Evolutionary conservation across 2,329 filamentous ascomycete genomes (phyloP).

Genomic region (Sordariomycetes sp.): DNA sequence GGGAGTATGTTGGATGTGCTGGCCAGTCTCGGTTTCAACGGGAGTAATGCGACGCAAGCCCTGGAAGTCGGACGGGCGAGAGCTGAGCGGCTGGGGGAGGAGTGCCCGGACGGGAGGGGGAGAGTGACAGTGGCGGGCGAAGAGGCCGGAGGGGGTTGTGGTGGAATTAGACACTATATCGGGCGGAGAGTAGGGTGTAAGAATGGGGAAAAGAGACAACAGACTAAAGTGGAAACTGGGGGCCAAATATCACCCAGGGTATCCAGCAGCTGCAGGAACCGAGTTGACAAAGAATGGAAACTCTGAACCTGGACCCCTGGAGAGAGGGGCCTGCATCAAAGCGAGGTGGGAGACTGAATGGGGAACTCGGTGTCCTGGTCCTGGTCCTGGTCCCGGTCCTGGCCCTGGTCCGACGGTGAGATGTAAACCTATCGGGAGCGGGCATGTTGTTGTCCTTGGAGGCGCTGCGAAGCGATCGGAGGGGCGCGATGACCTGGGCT

Average conservation of each 20-base stretch:
- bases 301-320: background rate
- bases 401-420: background rate
- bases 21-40: too few species aligned
- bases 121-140: too few species aligned
- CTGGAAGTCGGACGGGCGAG: too few species aligned
- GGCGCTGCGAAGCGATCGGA: background rate
- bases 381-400: background rate
- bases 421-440: background rate
- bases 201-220: background rate
- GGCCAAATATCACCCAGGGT: background rate
- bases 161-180: too few species aligned
- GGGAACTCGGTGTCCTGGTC: background rate
- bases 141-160: too few species aligned
- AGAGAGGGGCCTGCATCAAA: background rate
- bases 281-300: background rate
- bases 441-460: background rate
- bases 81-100: too few species aligned
- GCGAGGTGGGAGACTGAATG: background rate
- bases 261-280: background rate
- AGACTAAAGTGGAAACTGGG: background rate
- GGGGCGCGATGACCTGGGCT: background rate
- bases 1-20: too few species aligned
- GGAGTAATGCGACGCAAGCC: too few species aligned
- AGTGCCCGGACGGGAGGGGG: too few species aligned
- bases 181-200: background rate